Conservation (phyloP, 202 grass and related monocot genomes). For the Schoenoplectus tabernaemontani region DNA sequence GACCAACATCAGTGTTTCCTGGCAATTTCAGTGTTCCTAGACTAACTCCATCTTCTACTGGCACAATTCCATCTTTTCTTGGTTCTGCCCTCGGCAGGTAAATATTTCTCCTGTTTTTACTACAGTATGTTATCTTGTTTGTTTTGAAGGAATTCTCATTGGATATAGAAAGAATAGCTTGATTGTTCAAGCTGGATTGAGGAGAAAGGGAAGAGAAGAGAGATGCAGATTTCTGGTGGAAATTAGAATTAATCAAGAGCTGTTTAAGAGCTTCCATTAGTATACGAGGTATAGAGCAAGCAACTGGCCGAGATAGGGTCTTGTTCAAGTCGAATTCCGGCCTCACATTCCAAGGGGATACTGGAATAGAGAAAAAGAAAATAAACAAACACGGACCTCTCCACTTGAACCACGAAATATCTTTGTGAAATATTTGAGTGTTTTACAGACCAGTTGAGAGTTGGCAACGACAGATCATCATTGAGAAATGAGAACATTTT, state of each 20-base stretch:
- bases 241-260: constrained; percentile 7
- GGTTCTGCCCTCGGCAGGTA: constrained; percentile 24
- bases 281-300: background rate
- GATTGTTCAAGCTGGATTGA: background rate
- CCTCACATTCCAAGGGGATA: constrained; percentile 14
- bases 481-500: background rate
- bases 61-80: constrained; percentile 39
- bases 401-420: background rate
- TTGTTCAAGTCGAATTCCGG: background rate
- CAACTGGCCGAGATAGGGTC: background rate
- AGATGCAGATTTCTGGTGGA: background rate
- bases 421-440: background rate
- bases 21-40: constrained; percentile 91
- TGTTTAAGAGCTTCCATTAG: constrained; percentile 25
- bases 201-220: background rate
- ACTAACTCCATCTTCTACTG: constrained; percentile 36
- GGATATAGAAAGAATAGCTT: background rate
- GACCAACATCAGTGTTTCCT: constrained; percentile 49
- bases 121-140: background rate
- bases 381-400: background rate
- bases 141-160: background rate
- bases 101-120: background rate
- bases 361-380: background rate
- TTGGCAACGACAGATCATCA: background rate
- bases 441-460: background rate